Percentiles rank a stretch among this genome's conserved stretches.
phyloP scores from a whole-genome alignment of 108 stramenopile genomes.

The Nannochloropsis gaditana region DNA sequence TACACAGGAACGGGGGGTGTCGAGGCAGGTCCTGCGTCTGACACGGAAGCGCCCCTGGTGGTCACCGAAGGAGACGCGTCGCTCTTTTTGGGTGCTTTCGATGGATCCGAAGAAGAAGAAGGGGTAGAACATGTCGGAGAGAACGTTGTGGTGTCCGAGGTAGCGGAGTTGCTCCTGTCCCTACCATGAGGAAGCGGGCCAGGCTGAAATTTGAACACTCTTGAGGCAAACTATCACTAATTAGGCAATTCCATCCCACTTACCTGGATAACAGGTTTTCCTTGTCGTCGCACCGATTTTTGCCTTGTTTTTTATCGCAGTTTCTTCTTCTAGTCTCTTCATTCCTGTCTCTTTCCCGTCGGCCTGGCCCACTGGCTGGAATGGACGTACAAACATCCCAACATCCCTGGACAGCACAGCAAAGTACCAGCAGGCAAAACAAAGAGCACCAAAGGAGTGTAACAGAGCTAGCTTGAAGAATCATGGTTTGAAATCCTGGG shows the following conservation, averaged over 20 bases:
- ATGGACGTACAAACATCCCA: neutral
- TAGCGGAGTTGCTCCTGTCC: neutral
- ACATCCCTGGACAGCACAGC: neutral
- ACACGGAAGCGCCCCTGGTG: too few relatives aligned
- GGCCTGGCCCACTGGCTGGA: too few relatives aligned
- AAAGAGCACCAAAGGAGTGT: slow-evolving; percentile 4
- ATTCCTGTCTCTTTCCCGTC: neutral
- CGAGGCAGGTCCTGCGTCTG: neutral
- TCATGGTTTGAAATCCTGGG: neutral
- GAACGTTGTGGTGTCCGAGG: neutral
- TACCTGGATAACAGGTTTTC: neutral
- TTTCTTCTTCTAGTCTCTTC: neutral
- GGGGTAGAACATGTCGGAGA: neutral
- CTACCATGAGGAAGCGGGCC: neutral
- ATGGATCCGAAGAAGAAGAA: neutral
- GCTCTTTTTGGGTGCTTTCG: neutral
- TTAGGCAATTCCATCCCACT: neutral
- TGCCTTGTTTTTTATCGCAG: neutral
- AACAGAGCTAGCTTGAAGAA: neutral
- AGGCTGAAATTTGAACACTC: neutral
- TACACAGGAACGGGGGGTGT: neutral
- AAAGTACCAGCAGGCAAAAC: neutral
- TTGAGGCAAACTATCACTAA: too few relatives aligned
- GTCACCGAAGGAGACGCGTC: too few relatives aligned
- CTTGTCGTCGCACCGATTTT: neutral